Base-by-base conservation (phyloP, 2,329 filamentous ascomycete genomes). In the Cercospora nicotianae region DNA sequence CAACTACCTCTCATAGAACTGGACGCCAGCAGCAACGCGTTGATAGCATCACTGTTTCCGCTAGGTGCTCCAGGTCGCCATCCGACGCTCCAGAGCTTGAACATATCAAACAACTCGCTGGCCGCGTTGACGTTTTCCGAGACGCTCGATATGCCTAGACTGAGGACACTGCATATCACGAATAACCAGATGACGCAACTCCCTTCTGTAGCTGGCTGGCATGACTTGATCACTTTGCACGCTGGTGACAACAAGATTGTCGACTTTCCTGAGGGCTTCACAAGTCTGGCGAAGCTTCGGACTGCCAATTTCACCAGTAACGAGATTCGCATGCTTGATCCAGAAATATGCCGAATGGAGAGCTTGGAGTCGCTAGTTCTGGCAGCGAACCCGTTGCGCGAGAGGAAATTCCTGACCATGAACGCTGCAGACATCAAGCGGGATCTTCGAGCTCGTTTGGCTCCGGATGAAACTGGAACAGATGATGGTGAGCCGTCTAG, bases 231-330 rank as follows among this genome's bases (percentile, higher is more conserved):
- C 39, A 93, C 90, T 0, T 81, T 99, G 10, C 85, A 89, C 1
- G 90, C 90, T 0, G 91, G 94, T 60, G 92, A 96, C 73, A 99
- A 99, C 77, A 90, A 86, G 73, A 87, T 99, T 26, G 82, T 86
- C 2, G 82, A 85, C 3, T 84, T 98, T n/a, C 95, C 94, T 0
- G 83, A 87, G 31, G 93, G 93, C 0, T 91, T 98, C 71, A 83
- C 86, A 0, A 83, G 82, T 1, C 84, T 97, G 0, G 80, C 85
- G 39, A 89, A 87, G 66, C 80, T 98, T 13, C 89, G 89, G 60
- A 90, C 89, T 65, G 91, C 90, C 31, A 93, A 97, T 78, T 90
- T 98, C 72, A 91, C 91, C 0, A 89, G 90, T 72, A 99, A 99
- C 75, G 89, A 95, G 70, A 88, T 99, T 59, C 88, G 87, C 2